A percentile compares a stretch with the other conserved stretches of the same genome.
These are phyloP conservation scores for Aspergillus ruber DNA, from an alignment of 2,329 filamentous ascomycete genomes.

Conservation along the genomic window DNA sequence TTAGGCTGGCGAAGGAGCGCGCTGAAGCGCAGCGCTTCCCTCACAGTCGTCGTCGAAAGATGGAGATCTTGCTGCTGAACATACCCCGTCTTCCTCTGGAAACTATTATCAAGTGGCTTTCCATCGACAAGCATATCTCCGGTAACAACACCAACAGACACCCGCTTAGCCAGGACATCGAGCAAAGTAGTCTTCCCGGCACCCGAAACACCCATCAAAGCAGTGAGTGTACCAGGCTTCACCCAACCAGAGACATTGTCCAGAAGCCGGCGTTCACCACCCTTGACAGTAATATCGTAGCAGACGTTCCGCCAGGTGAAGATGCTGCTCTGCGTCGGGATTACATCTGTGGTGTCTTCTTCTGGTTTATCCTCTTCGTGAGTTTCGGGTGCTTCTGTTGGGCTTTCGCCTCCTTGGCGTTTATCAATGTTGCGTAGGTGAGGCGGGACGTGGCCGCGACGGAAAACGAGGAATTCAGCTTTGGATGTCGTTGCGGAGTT, in stretches of 20 bases:
- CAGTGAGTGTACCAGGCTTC: conserved; percentile 51
- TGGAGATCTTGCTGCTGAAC: conserved; percentile 71
- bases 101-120: conserved; percentile 49
- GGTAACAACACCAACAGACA: conserved; percentile 56
- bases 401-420: conserved; percentile 11
- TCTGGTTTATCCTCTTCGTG: conserved; percentile 10
- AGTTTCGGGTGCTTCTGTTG: conserved; percentile 9
- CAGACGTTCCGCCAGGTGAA: conserved; percentile 51
- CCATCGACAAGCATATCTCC: conserved; percentile 63
- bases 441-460: conserved; percentile 47
- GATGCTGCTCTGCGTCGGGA: conserved; percentile 32
- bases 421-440: conserved; percentile 22
- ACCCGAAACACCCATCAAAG: conserved; percentile 57
- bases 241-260: conserved; percentile 51
- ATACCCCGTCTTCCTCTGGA: conserved; percentile 61
- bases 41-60: conserved; percentile 72
- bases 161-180: conserved; percentile 53
- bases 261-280: conserved; percentile 45
- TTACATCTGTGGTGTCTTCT: conserved; percentile 5
- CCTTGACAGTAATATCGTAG: conserved; percentile 50
- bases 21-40: conserved; percentile 78
- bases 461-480: conserved; percentile 65
- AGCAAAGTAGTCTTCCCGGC: conserved; percentile 59
- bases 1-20: conserved; percentile 77
- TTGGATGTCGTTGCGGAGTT: conserved; percentile 58